phyloP scores from a whole-genome alignment of 169 alveolate species.

The Cryptosporidium viatorum region DNA sequence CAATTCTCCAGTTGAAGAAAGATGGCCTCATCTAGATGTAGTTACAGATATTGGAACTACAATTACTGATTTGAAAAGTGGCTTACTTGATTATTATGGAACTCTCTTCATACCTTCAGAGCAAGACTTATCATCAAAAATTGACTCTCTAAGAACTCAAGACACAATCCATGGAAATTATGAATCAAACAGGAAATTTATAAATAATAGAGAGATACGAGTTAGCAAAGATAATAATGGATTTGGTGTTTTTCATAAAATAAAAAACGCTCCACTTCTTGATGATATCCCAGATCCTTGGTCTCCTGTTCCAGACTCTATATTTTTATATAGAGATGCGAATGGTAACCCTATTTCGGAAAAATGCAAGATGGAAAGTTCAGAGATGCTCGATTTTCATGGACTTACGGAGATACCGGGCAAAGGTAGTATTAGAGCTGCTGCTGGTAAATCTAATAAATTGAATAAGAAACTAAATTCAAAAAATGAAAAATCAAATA shows the following conservation, averaged over 20 bases:
- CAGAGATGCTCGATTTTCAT: conserved; percentile 58
- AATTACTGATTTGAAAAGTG: conserved; percentile 49
- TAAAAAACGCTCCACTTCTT: conserved; percentile 46
- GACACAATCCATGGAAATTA: conserved; percentile 39
- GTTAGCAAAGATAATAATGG: conserved; percentile 53
- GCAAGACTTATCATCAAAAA: conserved; percentile 45
- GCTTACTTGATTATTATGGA: conserved; percentile 49
- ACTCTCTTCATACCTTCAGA: conserved; percentile 66
- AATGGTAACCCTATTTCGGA: conserved; percentile 57
- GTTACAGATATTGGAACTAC: conserved; percentile 65
- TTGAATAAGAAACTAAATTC: background rate
- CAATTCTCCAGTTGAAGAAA: conserved; percentile 40
- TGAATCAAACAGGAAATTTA: conserved; percentile 7
- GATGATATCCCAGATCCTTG: conserved; percentile 73
- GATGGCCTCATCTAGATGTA: conserved; percentile 64
- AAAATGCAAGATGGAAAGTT: background rate
- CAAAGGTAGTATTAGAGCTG: conserved; percentile 34
- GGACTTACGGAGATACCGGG: conserved; percentile 66
- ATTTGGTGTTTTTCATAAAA: conserved; percentile 40
- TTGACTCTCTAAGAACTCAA: conserved; percentile 66
- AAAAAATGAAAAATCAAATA: conserved; percentile 1
- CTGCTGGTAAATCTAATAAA: background rate
- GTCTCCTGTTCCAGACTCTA: conserved; percentile 33
- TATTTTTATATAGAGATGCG: conserved; percentile 58
- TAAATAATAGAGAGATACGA: conserved; percentile 1